Base-by-base conservation (phyloP, 2,329 filamentous ascomycete genomes). In the Cadophora gregata region DNA sequence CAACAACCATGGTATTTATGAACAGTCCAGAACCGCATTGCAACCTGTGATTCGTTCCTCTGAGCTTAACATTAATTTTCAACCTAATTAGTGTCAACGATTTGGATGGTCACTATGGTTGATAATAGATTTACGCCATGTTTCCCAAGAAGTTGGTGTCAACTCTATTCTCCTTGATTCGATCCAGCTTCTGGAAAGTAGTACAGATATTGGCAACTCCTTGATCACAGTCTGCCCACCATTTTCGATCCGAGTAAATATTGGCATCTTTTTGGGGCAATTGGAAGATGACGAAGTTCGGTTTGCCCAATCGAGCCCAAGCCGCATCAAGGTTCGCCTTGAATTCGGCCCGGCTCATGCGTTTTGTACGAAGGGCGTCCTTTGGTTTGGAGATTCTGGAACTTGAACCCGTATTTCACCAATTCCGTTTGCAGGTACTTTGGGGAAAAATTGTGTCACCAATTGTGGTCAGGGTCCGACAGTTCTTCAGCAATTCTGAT, bases 61-160 rank as follows among this genome's bases (percentile, higher is more conserved):
- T 90, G 19, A 88, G 81, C 77, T 95, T 96, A 63, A 94, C 81
- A 74, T 96, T 97, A 77, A 94, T 83, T 79, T 93, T 97, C 62
- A 97, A 80, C 0, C 82, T 87, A 53, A 96, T n/a, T n/a, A n/a
- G n/a, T n/a, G n/a, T n/a, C n/a, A n/a, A n/a, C n/a, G n/a, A n/a
- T n/a, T n/a, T n/a, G n/a, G n/a, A n/a, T n/a, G n/a, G n/a, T n/a
- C n/a, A n/a, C n/a, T n/a, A 33, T 33, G 31, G 31, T 33, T 33
- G 31, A 33, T 33, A 5, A 24, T 48, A 8, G 19, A 51, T 14
- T 16, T 16, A 51, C 48, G 48, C 48, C 4, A 51, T 8, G 24
- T 51, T 51, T 8, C 21, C 48, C 8, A 27, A 16, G 4, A 25
- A 51, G 14, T 14, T 51, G 10, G 10, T 4, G 12, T 51, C 42